Base-by-base conservation (phyloP, 495 filamentous ascomycete genomes). In the Podospora didyma region DNA sequence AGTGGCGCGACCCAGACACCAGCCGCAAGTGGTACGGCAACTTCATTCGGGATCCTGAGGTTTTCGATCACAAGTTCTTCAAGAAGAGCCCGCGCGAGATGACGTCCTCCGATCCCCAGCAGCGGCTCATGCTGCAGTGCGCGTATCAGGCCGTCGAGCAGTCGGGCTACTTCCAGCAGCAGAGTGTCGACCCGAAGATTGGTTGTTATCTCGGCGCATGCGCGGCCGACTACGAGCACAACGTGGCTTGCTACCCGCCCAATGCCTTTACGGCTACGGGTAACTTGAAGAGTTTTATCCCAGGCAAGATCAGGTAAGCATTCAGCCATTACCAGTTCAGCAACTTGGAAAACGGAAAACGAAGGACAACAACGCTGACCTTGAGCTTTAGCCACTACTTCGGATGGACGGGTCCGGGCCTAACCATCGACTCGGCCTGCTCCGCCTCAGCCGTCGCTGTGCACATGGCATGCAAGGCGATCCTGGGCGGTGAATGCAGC, bases 131-230 rank as follows among this genome's bases (percentile, higher is more conserved):
- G 0, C 74, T 95, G 5, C 80, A 87, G 41, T 88, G 83, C 41
- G 87, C 87, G 0, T 92, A 91, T 62, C 86, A 92, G 58, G 90
- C 90, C 1, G 74, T 93, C 2, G 90, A 93, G 64, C 53, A 59
- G 60, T 79, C 83, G 47, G 92, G 62, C 80, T 57, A 57, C 20
- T 28, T 88, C 0, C 78, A 82, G 6, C 9, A 11, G 20, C 23
- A 46, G 12, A 0, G n/a, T 14, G 49, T 21, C 14, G 24, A 20
- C 3, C 19, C 24, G 1, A 20, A 19, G 10, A 64, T 65, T 49
- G 45, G 72, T 16, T 46, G 35, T 12, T 62, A 35, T 34, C 3
- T 56, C 2, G 56, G 72, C 16, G 69, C 65, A 12, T 68, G 62
- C 41, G 45, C 49, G 41, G 53, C 57, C 37, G 69, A 73, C 4